Evolutionary conservation across 2,329 filamentous ascomycete species (phyloP).

Genomic region (Botrytis squamosa): DNA sequence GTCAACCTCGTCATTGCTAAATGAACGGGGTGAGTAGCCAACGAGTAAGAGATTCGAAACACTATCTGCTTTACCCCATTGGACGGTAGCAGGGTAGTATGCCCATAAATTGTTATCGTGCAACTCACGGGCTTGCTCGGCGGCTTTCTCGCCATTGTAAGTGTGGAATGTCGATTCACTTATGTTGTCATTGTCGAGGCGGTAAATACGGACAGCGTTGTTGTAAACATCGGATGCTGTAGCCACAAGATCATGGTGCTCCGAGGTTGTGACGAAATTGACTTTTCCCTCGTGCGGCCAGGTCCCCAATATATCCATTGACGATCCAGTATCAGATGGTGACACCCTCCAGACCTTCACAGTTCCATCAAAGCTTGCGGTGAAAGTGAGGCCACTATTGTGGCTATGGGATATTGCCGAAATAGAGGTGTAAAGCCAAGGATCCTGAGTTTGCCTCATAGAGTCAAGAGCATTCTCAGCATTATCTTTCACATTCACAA

Average conservation of each 20-base stretch:
- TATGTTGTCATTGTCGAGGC: slow-evolving; percentile 42
- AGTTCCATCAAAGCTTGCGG: slow-evolving; percentile 60
- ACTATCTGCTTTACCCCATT: slow-evolving; percentile 52
- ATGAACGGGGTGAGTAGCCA: slow-evolving; percentile 60
- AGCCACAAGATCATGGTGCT: slow-evolving; percentile 50
- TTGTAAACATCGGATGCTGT: slow-evolving; percentile 57
- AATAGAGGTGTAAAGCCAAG: slow-evolving; percentile 64
- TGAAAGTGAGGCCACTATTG: slow-evolving; percentile 50
- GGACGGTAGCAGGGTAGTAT: slow-evolving; percentile 62
- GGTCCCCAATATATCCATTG: slow-evolving; percentile 48
- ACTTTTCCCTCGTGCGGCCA: slow-evolving; percentile 60
- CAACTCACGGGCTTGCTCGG: slow-evolving; percentile 31
- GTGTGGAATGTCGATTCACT: slow-evolving; percentile 34
- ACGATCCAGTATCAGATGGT: slow-evolving; percentile 38
- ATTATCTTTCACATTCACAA: slow-evolving; percentile 44
- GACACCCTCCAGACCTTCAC: slow-evolving; percentile 57
- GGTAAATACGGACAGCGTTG: slow-evolving; percentile 58
- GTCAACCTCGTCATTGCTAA: slow-evolving; percentile 50
- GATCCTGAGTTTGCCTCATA: slow-evolving; percentile 59
- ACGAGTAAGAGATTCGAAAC: slow-evolving; percentile 56
- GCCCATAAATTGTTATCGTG: slow-evolving; percentile 49
- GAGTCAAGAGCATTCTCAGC: slow-evolving; percentile 55
- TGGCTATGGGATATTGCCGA: slow-evolving; percentile 59
- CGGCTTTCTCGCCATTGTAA: slow-evolving; percentile 35
- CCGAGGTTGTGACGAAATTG: slow-evolving; percentile 59